These are phyloP conservation scores for Graphilbum ipis-grandicollis DNA, from an alignment of 2,329 filamentous ascomycete species.

Conservation along the genomic window DNA sequence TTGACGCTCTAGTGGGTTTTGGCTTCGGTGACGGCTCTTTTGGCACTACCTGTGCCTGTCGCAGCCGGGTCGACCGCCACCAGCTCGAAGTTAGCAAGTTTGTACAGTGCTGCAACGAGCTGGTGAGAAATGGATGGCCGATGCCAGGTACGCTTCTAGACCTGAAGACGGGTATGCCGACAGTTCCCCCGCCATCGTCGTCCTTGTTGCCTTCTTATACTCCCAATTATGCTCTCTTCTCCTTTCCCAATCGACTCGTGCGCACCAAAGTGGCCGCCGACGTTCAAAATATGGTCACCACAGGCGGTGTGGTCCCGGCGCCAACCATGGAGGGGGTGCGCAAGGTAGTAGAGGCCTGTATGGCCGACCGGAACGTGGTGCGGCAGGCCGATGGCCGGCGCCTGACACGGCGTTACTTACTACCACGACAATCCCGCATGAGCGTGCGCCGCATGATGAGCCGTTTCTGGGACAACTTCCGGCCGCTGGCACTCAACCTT, in stretches of 20 bases:
- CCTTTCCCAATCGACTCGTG: slow-evolving; percentile 44
- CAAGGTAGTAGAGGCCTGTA: slow-evolving; percentile 24
- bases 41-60: slow-evolving; percentile 33
- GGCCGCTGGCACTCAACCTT: slow-evolving; percentile 47
- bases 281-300: slow-evolving; percentile 22
- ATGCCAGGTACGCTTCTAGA: slow-evolving; percentile 54
- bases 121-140: slow-evolving; percentile 29
- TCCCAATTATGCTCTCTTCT: too few relatives aligned
- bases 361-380: slow-evolving; percentile 23
- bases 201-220: too few relatives aligned
- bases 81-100: slow-evolving; percentile 46
- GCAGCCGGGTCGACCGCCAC: slow-evolving; percentile 36
- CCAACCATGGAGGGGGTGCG: slow-evolving; percentile 34
- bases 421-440: slow-evolving; percentile 17
- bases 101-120: slow-evolving; percentile 29
- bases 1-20: slow-evolving; percentile 21
- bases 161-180: slow-evolving; percentile 31
- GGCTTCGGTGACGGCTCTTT: slow-evolving; percentile 48
- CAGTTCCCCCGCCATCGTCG: too few relatives aligned
- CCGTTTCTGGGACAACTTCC: slow-evolving; percentile 52
- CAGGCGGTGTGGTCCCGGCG: slow-evolving; percentile 10
- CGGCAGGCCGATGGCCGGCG: slow-evolving; percentile 4
- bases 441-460: slow-evolving; percentile 50
- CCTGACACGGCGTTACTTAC: background rate
- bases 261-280: slow-evolving; percentile 22